Evolutionary conservation across 306 rosid genomes (phyloP), one percentile per base, ranked within the genome.

Genomic region (Adenanthera pavonina): DNA sequence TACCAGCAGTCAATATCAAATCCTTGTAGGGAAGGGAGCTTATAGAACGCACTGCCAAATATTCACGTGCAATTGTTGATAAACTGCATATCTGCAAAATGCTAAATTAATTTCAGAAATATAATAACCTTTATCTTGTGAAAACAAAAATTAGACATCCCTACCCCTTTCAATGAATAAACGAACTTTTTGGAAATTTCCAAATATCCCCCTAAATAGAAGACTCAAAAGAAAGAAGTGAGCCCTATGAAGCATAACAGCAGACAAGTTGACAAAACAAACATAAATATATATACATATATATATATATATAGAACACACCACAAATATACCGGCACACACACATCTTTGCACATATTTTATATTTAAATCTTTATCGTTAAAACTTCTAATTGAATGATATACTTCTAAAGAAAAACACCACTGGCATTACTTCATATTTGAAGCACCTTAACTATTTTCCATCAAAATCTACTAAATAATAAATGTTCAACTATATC

Each of bases 11-110:
- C 83, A 95, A 66, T 83, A 95, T 95, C 82, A 95, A 77, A 87
- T 95, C 99, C 89, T 81, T 91, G 84, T 90, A 95, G n/a, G 91
- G 94, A 67, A 93, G 92, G 81, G 77, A 83, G 51, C 87, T 69
- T 81, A 95, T 81, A 8, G 95, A 87, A 83, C 84, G 86, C 52
- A 95, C 40, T 36, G 97, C 97, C 79, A 87, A 35, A 88, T 91
- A 95, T 86, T 95, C 97, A 76, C 95, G 95, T 76, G 89, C 92
- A 74, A 88, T 91, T 41, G 99, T 95, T 47, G 99, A 95, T 83
- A 95, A 86, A 85, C 92, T 95, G 94, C 99, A 91, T 48, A 91
- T 80, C 99, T 95, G 87, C 89, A 88, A 72, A 80, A 57, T 61
- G 73, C 33, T 69, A 65, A 66, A 41, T 40, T 54, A 65, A 66